Conservation (phyloP, 2,329 filamentous ascomycete species). For the Talaromyces sp. region DNA sequence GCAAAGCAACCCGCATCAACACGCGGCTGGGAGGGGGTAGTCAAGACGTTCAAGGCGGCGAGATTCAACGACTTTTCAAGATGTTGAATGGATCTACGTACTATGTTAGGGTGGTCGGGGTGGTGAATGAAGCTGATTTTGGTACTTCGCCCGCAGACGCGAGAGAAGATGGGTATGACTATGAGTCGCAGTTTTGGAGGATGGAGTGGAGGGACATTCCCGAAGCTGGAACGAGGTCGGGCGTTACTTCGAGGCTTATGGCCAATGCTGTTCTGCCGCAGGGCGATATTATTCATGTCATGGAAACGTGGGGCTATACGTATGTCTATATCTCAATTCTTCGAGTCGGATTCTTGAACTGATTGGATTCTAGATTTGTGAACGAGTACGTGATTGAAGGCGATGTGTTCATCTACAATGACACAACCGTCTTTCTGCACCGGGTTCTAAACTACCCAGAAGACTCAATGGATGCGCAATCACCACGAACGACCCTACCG, state of each 20-base stretch:
- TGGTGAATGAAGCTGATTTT: conserved; percentile 39
- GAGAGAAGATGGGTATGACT: conserved; percentile 31
- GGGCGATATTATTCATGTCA: conserved; percentile 49
- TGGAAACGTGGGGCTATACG: conserved; percentile 54
- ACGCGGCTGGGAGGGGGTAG: conserved; percentile 39
- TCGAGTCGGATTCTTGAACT: background rate
- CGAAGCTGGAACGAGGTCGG: conserved; percentile 50
- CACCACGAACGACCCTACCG: conserved; percentile 41
- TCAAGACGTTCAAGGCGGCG: conserved; percentile 43
- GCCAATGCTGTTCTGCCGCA: conserved; percentile 47
- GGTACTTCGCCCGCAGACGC: conserved; percentile 22
- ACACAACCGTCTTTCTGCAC: conserved; percentile 55
- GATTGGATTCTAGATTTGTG: conserved; percentile 45
- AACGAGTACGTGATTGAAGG: conserved; percentile 57
- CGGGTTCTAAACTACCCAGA: conserved; percentile 50
- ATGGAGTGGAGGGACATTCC: conserved; percentile 50
- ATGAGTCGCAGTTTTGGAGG: conserved; percentile 40
- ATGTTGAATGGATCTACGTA: conserved; percentile 52
- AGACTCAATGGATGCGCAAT: conserved; percentile 28
- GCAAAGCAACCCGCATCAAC: conserved; percentile 43
- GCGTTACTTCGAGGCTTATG: conserved; percentile 53
- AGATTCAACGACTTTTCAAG: conserved; percentile 45
- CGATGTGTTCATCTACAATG: conserved; percentile 55
- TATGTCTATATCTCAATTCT: conserved; percentile 32
- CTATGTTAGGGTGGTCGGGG: conserved; percentile 52